phyloP scores from a whole-genome alignment of 2,329 filamentous ascomycete genomes.

The Ophiocordyceps camponoti-rufipedis region DNA sequence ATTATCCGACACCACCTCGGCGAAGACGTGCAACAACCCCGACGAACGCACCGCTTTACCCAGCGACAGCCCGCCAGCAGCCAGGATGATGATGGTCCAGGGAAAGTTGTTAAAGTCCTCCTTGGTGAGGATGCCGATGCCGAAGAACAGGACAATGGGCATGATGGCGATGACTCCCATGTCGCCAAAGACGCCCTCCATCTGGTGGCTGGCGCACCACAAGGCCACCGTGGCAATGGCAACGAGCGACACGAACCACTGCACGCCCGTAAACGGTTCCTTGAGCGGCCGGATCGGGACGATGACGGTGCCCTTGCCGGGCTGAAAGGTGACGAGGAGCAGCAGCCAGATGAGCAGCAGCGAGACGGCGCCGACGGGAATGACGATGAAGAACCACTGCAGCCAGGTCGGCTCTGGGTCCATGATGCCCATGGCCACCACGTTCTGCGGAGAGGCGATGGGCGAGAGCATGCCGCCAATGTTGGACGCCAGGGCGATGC shows the following conservation, averaged over 20 bases:
- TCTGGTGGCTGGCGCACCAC: conserved; percentile 84
- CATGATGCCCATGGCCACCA: conserved; percentile 95
- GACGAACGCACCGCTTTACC: conserved; percentile 91
- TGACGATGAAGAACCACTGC: conserved; percentile 89
- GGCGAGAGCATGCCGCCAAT: conserved; percentile 92
- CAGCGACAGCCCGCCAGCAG: conserved; percentile 77
- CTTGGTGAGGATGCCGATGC: conserved; percentile 87
- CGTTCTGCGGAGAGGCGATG: conserved; percentile 93
- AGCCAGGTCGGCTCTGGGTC: conserved; percentile 79
- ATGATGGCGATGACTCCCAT: conserved; percentile 98
- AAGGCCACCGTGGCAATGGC: conserved; percentile 72
- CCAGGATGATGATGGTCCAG: conserved; percentile 98
- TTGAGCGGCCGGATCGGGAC: conserved; percentile 80
- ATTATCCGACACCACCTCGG: conserved; percentile 50
- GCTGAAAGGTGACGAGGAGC: conserved; percentile 69
- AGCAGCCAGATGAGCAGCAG: conserved; percentile 80
- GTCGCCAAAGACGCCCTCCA: conserved; percentile 78
- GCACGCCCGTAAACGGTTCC: conserved; percentile 71
- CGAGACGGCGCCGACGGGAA: conserved; percentile 81
- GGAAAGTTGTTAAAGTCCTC: conserved; percentile 99
- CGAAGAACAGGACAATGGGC: conserved; percentile 89
- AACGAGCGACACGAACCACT: conserved; percentile 80
- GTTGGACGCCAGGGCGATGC: conserved; percentile 87
- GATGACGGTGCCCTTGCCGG: conserved; percentile 70
- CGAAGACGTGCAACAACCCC: conserved; percentile 78